These are phyloP conservation scores for Pezicula rhizophila DNA, from an alignment of 2,329 filamentous ascomycete genomes.

Conservation along the genomic window DNA sequence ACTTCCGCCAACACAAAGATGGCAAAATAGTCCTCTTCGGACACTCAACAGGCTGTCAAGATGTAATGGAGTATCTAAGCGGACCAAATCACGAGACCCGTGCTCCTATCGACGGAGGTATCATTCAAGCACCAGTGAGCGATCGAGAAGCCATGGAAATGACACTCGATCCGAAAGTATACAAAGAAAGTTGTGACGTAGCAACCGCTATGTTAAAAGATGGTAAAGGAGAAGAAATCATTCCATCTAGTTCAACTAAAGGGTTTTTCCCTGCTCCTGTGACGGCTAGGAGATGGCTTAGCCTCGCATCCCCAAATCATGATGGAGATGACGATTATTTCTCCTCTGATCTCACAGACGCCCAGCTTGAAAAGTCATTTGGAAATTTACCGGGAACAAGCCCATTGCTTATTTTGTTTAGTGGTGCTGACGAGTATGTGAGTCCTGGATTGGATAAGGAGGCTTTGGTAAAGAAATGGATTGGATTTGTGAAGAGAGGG, in stretches of 20 bases:
- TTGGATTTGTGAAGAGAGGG: conserved; percentile 33
- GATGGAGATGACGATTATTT: conserved; percentile 63
- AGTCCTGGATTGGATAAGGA: conserved; percentile 40
- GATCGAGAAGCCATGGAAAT: conserved; percentile 51
- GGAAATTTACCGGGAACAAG: conserved; percentile 38
- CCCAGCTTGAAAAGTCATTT: conserved; percentile 48
- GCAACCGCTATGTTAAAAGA: conserved; percentile 36
- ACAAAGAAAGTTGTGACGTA: conserved; percentile 27
- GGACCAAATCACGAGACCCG: conserved; percentile 27
- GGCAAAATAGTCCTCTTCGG: conserved; percentile 62
- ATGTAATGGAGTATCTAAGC: conserved; percentile 57
- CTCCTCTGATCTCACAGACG: conserved; percentile 52
- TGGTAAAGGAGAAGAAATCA: conserved; percentile 37
- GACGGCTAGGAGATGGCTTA: conserved; percentile 52
- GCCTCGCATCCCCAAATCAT: conserved; percentile 46
- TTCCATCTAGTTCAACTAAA: conserved; percentile 28
- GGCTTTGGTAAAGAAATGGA: conserved; percentile 43
- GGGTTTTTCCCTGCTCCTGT: conserved; percentile 36
- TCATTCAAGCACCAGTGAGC: conserved; percentile 61
- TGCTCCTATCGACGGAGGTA: conserved; percentile 48
- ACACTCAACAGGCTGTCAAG: conserved; percentile 64
- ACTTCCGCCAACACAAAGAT: conserved; percentile 36
- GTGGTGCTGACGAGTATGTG: conserved; percentile 45
- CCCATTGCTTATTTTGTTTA: conserved; percentile 43
- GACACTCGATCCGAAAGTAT: conserved; percentile 30